Base-by-base conservation (phyloP, 2,329 filamentous ascomycete species). In the Colletotrichum phormii region DNA sequence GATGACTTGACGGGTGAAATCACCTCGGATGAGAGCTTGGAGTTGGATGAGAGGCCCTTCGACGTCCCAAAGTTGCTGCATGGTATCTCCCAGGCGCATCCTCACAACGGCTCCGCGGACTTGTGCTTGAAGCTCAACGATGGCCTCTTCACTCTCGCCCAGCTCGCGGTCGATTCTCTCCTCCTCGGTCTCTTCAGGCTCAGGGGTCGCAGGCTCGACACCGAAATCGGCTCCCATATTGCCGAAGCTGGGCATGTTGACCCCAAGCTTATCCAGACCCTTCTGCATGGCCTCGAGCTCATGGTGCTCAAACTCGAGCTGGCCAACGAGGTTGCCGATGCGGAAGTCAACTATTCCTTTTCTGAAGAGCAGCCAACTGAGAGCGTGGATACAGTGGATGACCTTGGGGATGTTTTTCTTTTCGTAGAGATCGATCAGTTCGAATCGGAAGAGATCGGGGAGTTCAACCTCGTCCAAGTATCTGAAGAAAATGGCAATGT, bases 341-440 rank as follows among this genome's bases (percentile, higher is more conserved):
- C 95, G 92, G 82, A 99, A 98, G 79, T 95, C 93, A 51, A 98
- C 93, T 75, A 98, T 95, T 1, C 97, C 96, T 81, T 98, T 97
- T 61, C 97, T 93, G 82, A 94, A 98, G 12, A 99, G 87, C n/a
- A 99, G 88, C 95, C 96, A 99, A 81, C 96, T 98, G 22, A 99
- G 86, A 0, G 97, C 97, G 79, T 99, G 97, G 64, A 99, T 97
- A 80, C 97, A 99, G 84, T 99, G 97, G 74, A 99, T 99, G 80
- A 98, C 97, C 82, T 98, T 99, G 4, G 97, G 97, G 1, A 98
- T 97, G 78, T 99, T 99, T 84, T 99, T 99, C 87, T 98, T 99
- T 83, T 99, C 97, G 85, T 99, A 99, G 13, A 99, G 85, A 82
- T 99, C 97, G 75, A 98, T 97, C 58, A 98, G 88, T 81, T 99